Evolutionary conservation across 106 monocot species (phyloP).

Genomic region (Dendrobium officinale): DNA sequence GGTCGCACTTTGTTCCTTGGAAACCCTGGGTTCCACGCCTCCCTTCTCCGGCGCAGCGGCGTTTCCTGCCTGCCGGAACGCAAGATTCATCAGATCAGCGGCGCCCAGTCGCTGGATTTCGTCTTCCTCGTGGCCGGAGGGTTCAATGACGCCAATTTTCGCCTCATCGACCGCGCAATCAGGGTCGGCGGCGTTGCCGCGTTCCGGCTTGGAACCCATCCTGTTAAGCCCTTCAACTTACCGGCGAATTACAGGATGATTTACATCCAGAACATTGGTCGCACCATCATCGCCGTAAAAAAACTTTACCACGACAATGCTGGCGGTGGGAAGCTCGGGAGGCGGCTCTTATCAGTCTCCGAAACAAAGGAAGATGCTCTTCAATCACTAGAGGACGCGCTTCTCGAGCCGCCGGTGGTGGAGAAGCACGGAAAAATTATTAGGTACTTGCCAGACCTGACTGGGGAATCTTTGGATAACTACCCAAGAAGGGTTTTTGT

Average conservation of each 20-base stretch:
- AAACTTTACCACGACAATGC: slow-evolving; percentile 4
- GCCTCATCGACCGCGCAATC: slow-evolving; percentile 36
- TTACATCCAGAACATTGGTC: slow-evolving; percentile 20
- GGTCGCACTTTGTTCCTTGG: slow-evolving; percentile 38
- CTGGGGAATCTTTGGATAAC: slow-evolving; percentile 20
- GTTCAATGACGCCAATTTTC: slow-evolving; percentile 9
- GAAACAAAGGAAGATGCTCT: slow-evolving; percentile 20
- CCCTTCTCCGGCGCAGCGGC: slow-evolving; percentile 24
- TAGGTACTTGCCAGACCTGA: slow-evolving; percentile 30
- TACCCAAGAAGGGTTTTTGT: slow-evolving; percentile 34
- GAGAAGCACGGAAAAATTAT: neutral
- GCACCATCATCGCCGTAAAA: slow-evolving; percentile 6
- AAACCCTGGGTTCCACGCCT: slow-evolving; percentile 7
- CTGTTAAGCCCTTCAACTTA: slow-evolving; percentile 10
- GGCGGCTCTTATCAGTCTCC: slow-evolving; percentile 30
- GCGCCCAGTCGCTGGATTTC: slow-evolving; percentile 39
- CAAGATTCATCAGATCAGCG: slow-evolving; percentile 3
- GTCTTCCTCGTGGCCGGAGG: slow-evolving; percentile 29
- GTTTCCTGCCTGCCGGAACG: slow-evolving; percentile 4
- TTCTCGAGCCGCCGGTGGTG: slow-evolving; percentile 24
- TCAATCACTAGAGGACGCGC: slow-evolving; percentile 21
- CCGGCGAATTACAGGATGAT: slow-evolving; percentile 40
- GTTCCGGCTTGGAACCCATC: slow-evolving; percentile 18
- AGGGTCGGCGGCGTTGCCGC: slow-evolving; percentile 42
- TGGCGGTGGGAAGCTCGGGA: neutral